These are phyloP conservation scores for Apiotrichum domesticum DNA, from an alignment of 1,284 basidiomycete genomes.

Conservation along the genomic window DNA sequence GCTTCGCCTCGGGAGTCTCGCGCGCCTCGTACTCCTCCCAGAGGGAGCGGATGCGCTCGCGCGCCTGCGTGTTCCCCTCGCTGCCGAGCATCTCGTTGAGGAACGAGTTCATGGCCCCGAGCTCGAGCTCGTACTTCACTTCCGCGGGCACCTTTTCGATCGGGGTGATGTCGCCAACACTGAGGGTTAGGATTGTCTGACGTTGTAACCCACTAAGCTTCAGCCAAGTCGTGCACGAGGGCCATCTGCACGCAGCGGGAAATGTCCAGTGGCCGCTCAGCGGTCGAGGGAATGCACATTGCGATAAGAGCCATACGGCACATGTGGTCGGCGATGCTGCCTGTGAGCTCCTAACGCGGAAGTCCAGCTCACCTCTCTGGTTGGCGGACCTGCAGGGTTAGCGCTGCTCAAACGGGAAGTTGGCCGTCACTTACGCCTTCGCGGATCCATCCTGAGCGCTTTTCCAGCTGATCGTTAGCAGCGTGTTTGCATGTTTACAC, in stretches of 20 bases:
- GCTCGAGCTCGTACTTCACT: slow-evolving; percentile 60
- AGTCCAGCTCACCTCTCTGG: slow-evolving; percentile 62
- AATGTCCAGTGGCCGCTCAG: slow-evolving; percentile 59
- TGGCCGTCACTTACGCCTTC: slow-evolving; percentile 54
- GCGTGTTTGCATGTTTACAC: background rate
- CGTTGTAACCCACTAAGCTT: slow-evolving; percentile 60
- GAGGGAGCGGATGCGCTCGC: slow-evolving; percentile 66
- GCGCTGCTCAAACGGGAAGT: no score
- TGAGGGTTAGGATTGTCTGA: slow-evolving; percentile 9
- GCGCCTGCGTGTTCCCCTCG: slow-evolving; percentile 57
- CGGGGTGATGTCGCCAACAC: slow-evolving; percentile 89
- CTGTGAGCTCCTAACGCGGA: slow-evolving; percentile 3
- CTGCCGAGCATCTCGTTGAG: slow-evolving; percentile 81
- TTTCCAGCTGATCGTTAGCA: slow-evolving; percentile 63
- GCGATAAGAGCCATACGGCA: slow-evolving; percentile 91
- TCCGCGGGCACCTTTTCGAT: slow-evolving; percentile 74
- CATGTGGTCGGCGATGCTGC: slow-evolving; percentile 95
- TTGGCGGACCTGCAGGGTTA: slow-evolving; percentile 56
- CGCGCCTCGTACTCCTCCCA: slow-evolving; percentile 94
- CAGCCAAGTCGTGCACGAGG: slow-evolving; percentile 90
- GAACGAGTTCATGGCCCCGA: slow-evolving; percentile 89
- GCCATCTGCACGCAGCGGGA: slow-evolving; percentile 63
- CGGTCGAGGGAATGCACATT: slow-evolving; percentile 64
- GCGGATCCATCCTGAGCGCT: slow-evolving; percentile 89
- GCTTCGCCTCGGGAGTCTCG: slow-evolving; percentile 70